Evolutionary conservation across 139 green algal species (phyloP), one percentile per base, ranked within the genome.

Genomic region (Eudorina sp.): DNA sequence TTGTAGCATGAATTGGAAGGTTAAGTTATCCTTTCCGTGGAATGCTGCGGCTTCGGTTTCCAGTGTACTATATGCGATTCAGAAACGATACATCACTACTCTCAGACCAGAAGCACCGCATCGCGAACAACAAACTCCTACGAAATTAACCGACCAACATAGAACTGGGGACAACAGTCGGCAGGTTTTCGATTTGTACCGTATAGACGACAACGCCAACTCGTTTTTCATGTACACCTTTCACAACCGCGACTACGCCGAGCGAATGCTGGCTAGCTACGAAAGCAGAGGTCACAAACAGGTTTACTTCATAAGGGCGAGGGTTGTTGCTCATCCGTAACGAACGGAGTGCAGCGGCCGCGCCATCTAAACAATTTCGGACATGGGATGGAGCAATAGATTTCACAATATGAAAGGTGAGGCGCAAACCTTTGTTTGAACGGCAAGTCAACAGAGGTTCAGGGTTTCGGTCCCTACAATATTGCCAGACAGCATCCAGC

Each of bases 121-220:
- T n/a, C n/a, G n/a, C n/a, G n/a, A n/a, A n/a, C n/a, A n/a, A n/a
- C n/a, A n/a, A n/a, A n/a, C n/a, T n/a, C n/a, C n/a, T n/a, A n/a
- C n/a, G n/a, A n/a, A n/a, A n/a, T 55, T 9, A 55, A 55, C 48
- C 9, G 11, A 55, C 9, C 48, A 55, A 55, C 48, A 55, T 13
- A 13, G 11, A 55, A 21, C 13, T n/a, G 23, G n/a, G n/a, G n/a
- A n/a, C n/a, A n/a, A n/a, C n/a, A n/a, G n/a, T n/a, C 55, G 23
- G 55, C 34, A 81, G 46, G 31, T 81, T 2, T 83, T 43, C 31
- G 75, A 83, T 18, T 19, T 83, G 34, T 83, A 83, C 36, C n/a
- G 75, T 5, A 48, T 83, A 53, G 75, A 83, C 75, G 75, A 83
- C 75, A 83, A 83, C 23, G n/a, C 48, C 18, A 83, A 83, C 46